Conservation (phyloP, 1,284 basidiomycete species). For the Vanrija pseudolonga region DNA sequence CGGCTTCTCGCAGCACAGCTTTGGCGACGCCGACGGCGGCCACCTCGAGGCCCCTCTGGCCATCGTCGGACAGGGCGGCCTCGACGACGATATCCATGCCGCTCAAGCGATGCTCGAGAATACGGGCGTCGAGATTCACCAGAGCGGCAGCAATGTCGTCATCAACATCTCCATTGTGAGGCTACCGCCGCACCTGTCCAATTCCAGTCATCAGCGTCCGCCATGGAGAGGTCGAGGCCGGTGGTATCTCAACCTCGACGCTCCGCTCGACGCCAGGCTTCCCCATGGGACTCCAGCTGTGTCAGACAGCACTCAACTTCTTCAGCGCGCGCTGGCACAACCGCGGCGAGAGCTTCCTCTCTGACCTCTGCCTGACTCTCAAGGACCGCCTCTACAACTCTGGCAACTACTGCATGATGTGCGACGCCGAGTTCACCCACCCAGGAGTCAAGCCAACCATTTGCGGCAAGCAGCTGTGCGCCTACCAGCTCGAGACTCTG, state of each 20-base stretch:
- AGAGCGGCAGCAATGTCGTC: not conserved
- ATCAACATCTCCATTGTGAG: constrained; percentile 2
- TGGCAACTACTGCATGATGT: constrained; percentile 8
- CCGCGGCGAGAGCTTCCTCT: constrained; percentile 3
- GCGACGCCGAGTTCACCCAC: not conserved
- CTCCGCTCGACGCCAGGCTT: not conserved
- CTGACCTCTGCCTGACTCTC: not conserved
- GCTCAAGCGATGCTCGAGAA: not conserved
- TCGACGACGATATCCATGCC: constrained; percentile 4
- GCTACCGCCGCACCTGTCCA: constrained; percentile 4
- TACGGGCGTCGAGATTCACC: not conserved
- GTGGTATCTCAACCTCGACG: not conserved
- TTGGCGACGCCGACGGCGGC: not conserved
- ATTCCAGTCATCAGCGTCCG: not conserved
- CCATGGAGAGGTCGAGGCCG: not conserved
- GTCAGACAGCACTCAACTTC: not conserved
- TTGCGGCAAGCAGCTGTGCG: constrained; percentile 4
- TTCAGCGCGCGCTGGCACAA: not conserved
- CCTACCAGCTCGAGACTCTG: constrained; percentile 6
- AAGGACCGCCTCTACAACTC: constrained; percentile 5
- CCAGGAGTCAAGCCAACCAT: constrained; percentile 11
- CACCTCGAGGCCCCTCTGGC: not conserved
- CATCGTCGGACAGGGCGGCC: not conserved
- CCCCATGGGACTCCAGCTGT: constrained; percentile 4
- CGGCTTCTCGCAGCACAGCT: not conserved